These are phyloP conservation scores for Aspergillaceae sp. DNA, from an alignment of 2,329 filamentous ascomycete genomes.

Conservation along the genomic window DNA sequence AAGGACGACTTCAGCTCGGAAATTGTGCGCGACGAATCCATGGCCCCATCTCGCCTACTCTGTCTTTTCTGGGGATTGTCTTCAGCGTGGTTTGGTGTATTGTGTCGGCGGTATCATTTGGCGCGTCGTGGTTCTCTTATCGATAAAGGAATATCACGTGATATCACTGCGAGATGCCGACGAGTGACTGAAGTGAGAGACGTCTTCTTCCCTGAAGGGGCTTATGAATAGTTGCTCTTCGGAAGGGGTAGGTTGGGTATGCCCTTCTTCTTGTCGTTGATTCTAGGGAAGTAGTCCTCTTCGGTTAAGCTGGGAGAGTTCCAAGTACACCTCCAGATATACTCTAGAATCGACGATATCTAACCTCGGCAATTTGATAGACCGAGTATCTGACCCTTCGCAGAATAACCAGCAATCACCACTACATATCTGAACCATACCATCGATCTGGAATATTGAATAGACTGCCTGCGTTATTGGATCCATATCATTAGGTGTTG, in stretches of 20 bases:
- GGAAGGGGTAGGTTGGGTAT: neutral
- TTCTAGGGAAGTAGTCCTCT: neutral
- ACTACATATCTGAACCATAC: neutral
- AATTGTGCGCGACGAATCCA: constrained; percentile 38
- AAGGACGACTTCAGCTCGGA: constrained; percentile 45
- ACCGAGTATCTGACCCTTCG: constrained; percentile 2
- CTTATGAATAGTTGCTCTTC: no score
- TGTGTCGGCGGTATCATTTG: neutral
- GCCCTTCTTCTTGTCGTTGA: neutral
- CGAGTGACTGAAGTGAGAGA: no score
- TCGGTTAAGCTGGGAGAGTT: neutral
- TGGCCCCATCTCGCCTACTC: constrained; percentile 15
- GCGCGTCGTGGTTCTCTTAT: neutral
- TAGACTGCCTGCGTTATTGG: no score
- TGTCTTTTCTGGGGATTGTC: neutral
- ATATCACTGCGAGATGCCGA: constrained; percentile 1
- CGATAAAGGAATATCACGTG: constrained; percentile 4
- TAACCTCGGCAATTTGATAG: constrained; percentile 21
- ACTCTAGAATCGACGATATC: constrained; percentile 1
- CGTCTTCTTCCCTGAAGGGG: no score
- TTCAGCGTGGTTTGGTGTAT: neutral
- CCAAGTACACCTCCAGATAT: neutral
- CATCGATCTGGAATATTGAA: neutral
- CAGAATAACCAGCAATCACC: neutral
- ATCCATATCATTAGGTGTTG: neutral